phyloP scores from a whole-genome alignment of 768 basidiomycete species.

The Tricholoma flavovirens region DNA sequence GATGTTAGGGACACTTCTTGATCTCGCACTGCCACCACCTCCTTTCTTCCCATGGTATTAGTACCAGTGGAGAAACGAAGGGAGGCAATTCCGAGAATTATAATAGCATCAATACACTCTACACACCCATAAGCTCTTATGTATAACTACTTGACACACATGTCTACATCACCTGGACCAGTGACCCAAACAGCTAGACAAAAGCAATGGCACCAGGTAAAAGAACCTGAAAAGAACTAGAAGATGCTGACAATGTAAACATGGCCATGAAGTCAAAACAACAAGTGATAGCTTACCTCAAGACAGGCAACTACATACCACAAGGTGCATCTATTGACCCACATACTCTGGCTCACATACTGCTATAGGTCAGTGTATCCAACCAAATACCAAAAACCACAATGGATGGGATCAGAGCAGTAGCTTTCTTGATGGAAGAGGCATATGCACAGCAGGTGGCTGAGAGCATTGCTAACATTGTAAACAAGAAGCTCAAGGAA shows the following conservation, averaged over 20 bases:
- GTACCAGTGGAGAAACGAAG: neutral
- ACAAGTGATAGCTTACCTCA: neutral
- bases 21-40: neutral
- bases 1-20: neutral
- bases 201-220: neutral
- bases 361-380: neutral
- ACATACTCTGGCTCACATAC: neutral
- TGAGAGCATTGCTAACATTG: neutral
- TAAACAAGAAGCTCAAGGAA: neutral
- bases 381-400: neutral
- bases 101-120: neutral
- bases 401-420: neutral
- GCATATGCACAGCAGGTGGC: neutral
- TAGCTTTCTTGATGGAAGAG: neutral
- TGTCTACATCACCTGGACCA: neutral
- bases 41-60: too few relatives aligned
- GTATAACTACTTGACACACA: neutral
- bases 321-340: too few relatives aligned
- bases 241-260: neutral
- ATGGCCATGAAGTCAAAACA: too few relatives aligned
- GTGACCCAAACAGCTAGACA: neutral
- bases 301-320: too few relatives aligned
- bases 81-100: neutral
- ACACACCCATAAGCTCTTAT: neutral
- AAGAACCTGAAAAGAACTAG: neutral